Base-by-base conservation (phyloP, 176 grass and related monocot species). In the Aechmea fasciata region DNA sequence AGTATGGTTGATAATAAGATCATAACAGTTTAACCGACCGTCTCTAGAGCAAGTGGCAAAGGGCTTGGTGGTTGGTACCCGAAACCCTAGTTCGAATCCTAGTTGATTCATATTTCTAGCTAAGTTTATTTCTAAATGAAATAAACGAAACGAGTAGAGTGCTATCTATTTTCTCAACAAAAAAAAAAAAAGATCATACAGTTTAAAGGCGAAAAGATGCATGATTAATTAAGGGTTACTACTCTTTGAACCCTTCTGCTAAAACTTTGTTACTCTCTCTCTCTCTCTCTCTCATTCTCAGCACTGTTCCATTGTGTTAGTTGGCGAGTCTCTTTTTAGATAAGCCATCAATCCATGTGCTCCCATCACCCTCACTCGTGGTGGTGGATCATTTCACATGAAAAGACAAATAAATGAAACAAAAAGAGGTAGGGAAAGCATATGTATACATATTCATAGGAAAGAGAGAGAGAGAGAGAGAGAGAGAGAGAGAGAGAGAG, bases 341-440 rank as follows among this genome's bases (percentile, higher is more conserved):
- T 4, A 57, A 78, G 41, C 52, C 69, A 73, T 69, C 69, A 83
- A 69, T 57, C 81, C 81, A 83, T 83, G 74, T 78, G 81, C 81
- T 67, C 50, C 74, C 69, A 78, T 83, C 81, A 73, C 74, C 47
- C 41, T 83, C 74, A 73, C 11, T 72, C 63, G 33, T 78, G 81
- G 74, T 78, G 81, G 81, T 83, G 81, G 74, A 78, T 83, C 69
- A 78, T 72, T 73, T 68, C 69, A 78, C 74, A 83, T 73, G 81
- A 83, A 83, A 78, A 75, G 78, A 74, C 77, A 83, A 61, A 77
- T 62, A 73, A 69, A 78, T 83, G 75, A 83, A 78, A 83, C 81
- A 83, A 78, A 83, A 69, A 83, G 81, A 83, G 79, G 70, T 76
- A 41, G 66, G 63, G 54, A 66, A 52, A 76, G 63, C 63, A 67